Evolutionary conservation across 371 early-diverging fungal species (phyloP).

Genomic region (Zychaea mexicana): DNA sequence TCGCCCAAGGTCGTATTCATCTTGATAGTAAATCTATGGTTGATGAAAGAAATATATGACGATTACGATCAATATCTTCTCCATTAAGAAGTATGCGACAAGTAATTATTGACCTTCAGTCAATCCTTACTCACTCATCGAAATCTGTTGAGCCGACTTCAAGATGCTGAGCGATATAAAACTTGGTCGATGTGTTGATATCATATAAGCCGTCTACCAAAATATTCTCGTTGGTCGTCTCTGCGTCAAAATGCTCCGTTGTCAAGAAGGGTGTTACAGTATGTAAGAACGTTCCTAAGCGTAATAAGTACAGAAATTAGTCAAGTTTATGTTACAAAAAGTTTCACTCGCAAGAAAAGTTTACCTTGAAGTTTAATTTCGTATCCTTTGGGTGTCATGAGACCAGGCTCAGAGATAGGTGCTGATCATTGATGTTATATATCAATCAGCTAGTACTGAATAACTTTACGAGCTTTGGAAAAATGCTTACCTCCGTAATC

Average conservation of each 20-base stretch:
- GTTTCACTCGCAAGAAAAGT: too few relatives aligned
- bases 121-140: conserved; percentile 14
- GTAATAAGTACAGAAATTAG: not conserved
- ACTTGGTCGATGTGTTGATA: conserved; percentile 10
- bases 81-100: too few relatives aligned
- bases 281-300: conserved; percentile 22
- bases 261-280: conserved; percentile 19
- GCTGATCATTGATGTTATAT: too few relatives aligned
- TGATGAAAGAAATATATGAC: too few relatives aligned
- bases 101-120: too few relatives aligned
- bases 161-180: conserved; percentile 19
- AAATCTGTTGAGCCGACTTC: not conserved
- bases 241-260: conserved; percentile 10
- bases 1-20: conserved; percentile 10
- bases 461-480: too few relatives aligned
- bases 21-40: conserved; percentile 14
- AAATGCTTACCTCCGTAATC: conserved; percentile 16
- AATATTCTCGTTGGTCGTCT: conserved; percentile 10
- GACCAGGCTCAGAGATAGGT: conserved; percentile 18
- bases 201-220: conserved; percentile 9
- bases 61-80: too few relatives aligned
- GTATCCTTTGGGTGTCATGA: conserved; percentile 17
- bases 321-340: too few relatives aligned
- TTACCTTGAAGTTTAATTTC: conserved; percentile 26
- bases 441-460: too few relatives aligned